These are phyloP conservation scores for Phytophthora foliorum DNA, from an alignment of 352 stramenopile species.

Conservation along the genomic window DNA sequence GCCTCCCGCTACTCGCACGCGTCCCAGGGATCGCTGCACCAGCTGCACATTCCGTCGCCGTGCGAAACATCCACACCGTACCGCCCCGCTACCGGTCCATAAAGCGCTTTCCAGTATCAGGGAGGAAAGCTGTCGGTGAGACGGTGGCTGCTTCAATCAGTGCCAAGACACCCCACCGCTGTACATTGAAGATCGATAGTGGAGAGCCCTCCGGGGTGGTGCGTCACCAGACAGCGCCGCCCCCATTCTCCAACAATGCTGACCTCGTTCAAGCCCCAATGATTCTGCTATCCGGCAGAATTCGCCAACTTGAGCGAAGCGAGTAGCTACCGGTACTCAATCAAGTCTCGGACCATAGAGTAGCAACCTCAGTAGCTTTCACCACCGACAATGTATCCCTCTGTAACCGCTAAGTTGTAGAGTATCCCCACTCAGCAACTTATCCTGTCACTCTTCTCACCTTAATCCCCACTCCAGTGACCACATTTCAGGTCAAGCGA, in stretches of 20 bases:
- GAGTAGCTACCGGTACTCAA: background rate
- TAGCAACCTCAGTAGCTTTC: background rate
- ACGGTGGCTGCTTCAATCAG: background rate
- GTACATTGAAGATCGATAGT: background rate
- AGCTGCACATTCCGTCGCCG: constrained; percentile 40
- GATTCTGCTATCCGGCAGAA: background rate
- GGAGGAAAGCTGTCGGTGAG: constrained; percentile 6
- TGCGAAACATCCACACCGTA: constrained; percentile 32
- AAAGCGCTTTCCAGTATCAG: constrained; percentile 16
- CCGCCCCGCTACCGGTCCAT: constrained; percentile 19
- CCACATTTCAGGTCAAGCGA: background rate
- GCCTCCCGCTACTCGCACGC: constrained; percentile 27
- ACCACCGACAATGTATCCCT: background rate
- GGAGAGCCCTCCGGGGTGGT: background rate
- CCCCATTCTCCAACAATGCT: background rate
- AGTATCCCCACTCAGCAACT: background rate
- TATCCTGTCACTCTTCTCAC: background rate
- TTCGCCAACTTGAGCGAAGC: background rate
- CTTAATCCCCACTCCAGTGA: background rate
- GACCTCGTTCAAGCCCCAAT: background rate
- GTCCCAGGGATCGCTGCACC: constrained; percentile 37
- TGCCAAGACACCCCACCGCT: background rate
- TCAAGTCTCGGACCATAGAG: background rate
- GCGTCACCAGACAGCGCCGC: background rate
- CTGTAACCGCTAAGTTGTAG: no score